Evolutionary conservation across 441 rosid genomes (phyloP).

Genomic region (Corymbia citriodora): DNA sequence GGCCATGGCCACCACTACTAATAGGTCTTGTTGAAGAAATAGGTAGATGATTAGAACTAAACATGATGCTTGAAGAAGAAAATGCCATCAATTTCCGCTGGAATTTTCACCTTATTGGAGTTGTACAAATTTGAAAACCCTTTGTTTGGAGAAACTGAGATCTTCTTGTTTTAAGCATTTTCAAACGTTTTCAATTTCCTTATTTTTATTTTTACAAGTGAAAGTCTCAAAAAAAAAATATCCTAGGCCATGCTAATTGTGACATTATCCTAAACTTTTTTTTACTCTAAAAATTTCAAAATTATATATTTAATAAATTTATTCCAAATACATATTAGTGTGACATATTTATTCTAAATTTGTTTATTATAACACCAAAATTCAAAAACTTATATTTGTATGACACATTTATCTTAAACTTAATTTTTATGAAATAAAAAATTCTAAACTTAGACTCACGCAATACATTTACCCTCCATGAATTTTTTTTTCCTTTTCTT

Average conservation of each 20-base stretch:
- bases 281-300: too few relatives aligned
- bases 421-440: too few relatives aligned
- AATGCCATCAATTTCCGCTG: background rate
- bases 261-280: background rate
- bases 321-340: too few relatives aligned
- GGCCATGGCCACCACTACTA: background rate
- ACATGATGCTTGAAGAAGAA: background rate
- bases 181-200: background rate
- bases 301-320: too few relatives aligned
- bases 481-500: too few relatives aligned
- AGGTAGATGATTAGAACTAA: background rate
- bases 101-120: background rate
- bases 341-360: too few relatives aligned
- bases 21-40: background rate
- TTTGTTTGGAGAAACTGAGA: background rate
- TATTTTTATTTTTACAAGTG: background rate
- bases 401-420: too few relatives aligned
- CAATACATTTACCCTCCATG: too few relatives aligned
- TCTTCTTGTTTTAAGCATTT: background rate
- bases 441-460: background rate
- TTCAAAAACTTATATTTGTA: too few relatives aligned
- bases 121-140: background rate
- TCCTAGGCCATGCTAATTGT: too few relatives aligned
- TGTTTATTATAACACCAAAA: too few relatives aligned
- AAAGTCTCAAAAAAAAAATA: too few relatives aligned